Base-by-base conservation (phyloP, 148 eudicot genomes). In the Nepenthes mirabilis region DNA sequence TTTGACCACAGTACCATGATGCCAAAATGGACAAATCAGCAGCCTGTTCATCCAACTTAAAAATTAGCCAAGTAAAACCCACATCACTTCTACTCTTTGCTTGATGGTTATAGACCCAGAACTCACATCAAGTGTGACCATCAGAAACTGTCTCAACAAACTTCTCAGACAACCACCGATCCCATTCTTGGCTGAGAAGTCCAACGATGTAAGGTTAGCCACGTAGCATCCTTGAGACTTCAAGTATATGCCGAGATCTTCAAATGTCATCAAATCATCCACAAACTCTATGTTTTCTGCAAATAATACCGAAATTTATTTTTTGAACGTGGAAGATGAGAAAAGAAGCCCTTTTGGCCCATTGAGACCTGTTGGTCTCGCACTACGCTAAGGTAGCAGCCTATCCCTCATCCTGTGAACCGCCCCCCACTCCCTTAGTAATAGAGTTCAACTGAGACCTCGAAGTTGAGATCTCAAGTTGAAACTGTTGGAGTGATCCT, bases 241-340 rank as follows among this genome's bases (percentile, higher is more conserved):
- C 72, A 93, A 68, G 78, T 85, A 82, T 49, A 66, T 69, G 56
- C 85, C 87, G 72, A 93, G 96, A 51, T 93, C 85, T 71, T 76
- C 85, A 71, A 88, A 88, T 13, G 91, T 88, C 71, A 78, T 70
- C 58, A 88, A 77, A 74, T 93, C 95, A 70, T 93, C 98, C 59
- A 93, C 96, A 61, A 82, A 79, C 66, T 93, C 99, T 75, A 93
- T 75, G 69, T 86, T 93, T 64, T 80, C 98, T 93, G 82, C 70
- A 68, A 47, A 45, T 58, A 62, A 52, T 23, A 58, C 11, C 57
- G 36, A n/a, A 34, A 11, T 2, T 11, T 58, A 37, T 36, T 40
- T 3, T 8, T 3, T 49, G 52, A 11, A 10, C 52, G 11, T 49
- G 52, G 14, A 49, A 49, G 52, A 11, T 49, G 45, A 49, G 52